phyloP scores from a whole-genome alignment of 2,329 filamentous ascomycete species.

The Metarhizium humberi region DNA sequence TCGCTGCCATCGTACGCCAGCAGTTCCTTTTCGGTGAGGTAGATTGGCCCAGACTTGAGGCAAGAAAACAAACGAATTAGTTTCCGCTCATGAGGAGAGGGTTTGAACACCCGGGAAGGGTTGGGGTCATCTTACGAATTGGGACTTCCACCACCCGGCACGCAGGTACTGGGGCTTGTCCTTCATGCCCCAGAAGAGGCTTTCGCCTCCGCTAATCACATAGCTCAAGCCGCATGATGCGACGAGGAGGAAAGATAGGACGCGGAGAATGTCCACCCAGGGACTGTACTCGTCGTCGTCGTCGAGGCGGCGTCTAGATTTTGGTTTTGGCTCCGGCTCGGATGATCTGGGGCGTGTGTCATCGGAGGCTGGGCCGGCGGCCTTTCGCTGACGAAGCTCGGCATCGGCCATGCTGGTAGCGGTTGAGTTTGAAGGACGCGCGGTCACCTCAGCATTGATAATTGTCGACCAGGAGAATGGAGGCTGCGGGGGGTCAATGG shows the following conservation, averaged over 20 bases:
- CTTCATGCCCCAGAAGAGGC: slow-evolving; percentile 56
- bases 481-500: too few relatives aligned
- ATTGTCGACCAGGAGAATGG: neutral
- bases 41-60: slow-evolving; percentile 45
- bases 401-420: slow-evolving; percentile 24
- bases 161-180: slow-evolving; percentile 54
- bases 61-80: neutral
- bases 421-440: neutral
- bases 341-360: slow-evolving; percentile 12
- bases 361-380: slow-evolving; percentile 10
- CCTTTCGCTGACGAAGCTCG: slow-evolving; percentile 35
- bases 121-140: slow-evolving; percentile 40
- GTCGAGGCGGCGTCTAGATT: slow-evolving; percentile 13
- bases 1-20: slow-evolving; percentile 69
- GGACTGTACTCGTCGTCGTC: slow-evolving; percentile 50
- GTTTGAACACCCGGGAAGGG: neutral
- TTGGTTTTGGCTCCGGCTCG: slow-evolving; percentile 8
- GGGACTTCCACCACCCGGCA: slow-evolving; percentile 46
- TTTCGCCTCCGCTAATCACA: slow-evolving; percentile 62
- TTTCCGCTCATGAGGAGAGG: neutral
- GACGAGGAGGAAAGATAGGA: slow-evolving; percentile 57
- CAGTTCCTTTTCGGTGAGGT: slow-evolving; percentile 69
- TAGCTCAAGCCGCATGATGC: slow-evolving; percentile 66
- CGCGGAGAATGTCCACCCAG: slow-evolving; percentile 58
- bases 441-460: too few relatives aligned